Percentiles rank a stretch among this genome's conserved stretches.
Conservation (phyloP, 163 green algal species). For the Chlamydomonas reinhardtii region DNA sequence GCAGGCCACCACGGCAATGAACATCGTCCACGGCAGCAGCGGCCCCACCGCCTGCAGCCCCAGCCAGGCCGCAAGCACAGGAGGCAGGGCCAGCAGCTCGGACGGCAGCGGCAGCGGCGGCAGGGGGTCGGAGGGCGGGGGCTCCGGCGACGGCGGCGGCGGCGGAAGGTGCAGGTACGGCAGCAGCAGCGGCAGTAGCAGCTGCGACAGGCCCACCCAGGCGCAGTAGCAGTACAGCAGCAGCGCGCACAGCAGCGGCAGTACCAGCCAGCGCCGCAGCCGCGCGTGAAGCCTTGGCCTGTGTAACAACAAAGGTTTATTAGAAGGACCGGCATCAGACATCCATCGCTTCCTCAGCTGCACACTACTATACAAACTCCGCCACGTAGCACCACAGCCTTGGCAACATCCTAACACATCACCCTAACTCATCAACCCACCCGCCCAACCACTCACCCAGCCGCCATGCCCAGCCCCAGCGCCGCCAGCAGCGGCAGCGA, state of each 20-base stretch:
- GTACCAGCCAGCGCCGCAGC: constrained; percentile 52
- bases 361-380: too few relatives aligned
- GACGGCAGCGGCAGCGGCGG: neutral
- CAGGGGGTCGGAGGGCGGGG: neutral
- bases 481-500: constrained; percentile 67
- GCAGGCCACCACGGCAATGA: constrained; percentile 56
- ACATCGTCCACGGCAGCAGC: constrained; percentile 68
- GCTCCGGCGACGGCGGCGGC: neutral
- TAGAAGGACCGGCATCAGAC: too few relatives aligned
- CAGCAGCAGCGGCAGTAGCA: constrained; percentile 10
- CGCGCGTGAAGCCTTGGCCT: neutral
- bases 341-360: too few relatives aligned
- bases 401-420: too few relatives aligned
- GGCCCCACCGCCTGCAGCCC: constrained; percentile 57
- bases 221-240: constrained; percentile 69
- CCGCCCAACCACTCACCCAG: neutral
- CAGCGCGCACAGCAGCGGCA: constrained; percentile 65
- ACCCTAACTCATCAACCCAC: too few relatives aligned
- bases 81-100: neutral
- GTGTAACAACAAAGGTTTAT: too few relatives aligned
- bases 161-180: too few relatives aligned
- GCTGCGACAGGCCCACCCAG: constrained; percentile 57
- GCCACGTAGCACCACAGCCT: too few relatives aligned
- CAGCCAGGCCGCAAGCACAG: constrained; percentile 58
- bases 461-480: constrained; percentile 69